phyloP scores from a whole-genome alignment of 2,329 filamentous ascomycete species.

The Ophiostoma sp. region DNA sequence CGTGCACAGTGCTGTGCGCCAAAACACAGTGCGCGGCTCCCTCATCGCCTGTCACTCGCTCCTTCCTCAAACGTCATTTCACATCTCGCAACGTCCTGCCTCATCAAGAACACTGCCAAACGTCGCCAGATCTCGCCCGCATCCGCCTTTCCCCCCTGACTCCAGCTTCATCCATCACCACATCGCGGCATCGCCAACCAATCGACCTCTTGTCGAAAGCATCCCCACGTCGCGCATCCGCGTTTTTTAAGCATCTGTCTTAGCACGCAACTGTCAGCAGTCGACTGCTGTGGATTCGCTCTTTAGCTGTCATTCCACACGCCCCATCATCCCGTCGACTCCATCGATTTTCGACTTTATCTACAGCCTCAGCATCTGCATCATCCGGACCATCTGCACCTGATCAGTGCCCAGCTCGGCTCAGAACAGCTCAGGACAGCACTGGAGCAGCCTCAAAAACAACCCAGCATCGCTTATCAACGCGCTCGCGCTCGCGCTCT shows the following conservation, averaged over 20 bases:
- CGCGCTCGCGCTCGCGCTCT: not conserved
- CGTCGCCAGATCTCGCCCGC: conserved; percentile 9
- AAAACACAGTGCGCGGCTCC: conserved; percentile 8
- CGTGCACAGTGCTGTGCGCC: conserved; percentile 4
- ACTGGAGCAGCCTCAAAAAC: not conserved
- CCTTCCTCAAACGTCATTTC: conserved; percentile 18
- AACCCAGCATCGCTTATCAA: not conserved
- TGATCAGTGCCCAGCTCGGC: too few relatives aligned
- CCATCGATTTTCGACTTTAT: conserved; percentile 5
- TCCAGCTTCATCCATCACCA: conserved; percentile 9
- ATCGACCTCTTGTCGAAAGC: not conserved
- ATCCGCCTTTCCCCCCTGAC: not conserved
- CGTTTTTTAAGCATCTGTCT: not conserved
- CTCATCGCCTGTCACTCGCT: not conserved
- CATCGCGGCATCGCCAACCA: not conserved
- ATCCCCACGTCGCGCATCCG: not conserved
- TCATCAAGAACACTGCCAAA: conserved; percentile 10
- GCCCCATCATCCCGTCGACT: conserved; percentile 8
- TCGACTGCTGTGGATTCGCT: conserved; percentile 8
- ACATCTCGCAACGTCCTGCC: conserved; percentile 15
- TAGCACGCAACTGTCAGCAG: conserved; percentile 6
- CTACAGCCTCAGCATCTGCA: not conserved
- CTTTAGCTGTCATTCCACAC: conserved; percentile 2
- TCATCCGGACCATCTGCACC: not conserved
- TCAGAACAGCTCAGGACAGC: not conserved